These are phyloP conservation scores for Jackrogersella multiformis DNA, from an alignment of 495 filamentous ascomycete genomes.

Conservation along the genomic window DNA sequence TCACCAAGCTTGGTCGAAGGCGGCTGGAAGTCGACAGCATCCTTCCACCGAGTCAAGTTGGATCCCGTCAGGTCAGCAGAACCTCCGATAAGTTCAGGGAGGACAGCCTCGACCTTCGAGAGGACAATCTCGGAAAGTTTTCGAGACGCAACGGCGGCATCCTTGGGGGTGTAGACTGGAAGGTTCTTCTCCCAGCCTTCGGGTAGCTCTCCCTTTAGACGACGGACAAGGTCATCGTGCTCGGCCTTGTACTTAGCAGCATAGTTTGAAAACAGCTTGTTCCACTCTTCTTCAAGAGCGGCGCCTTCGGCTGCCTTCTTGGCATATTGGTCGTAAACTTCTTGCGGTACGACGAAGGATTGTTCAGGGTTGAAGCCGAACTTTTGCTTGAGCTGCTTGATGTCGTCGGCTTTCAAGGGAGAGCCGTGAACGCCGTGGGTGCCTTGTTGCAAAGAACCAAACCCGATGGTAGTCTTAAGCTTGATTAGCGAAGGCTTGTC, in stretches of 20 bases:
- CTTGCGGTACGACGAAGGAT: constrained; percentile 91
- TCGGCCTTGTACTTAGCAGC: constrained; percentile 75
- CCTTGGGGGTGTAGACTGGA: constrained; percentile 88
- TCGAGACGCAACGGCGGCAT: constrained; percentile 85
- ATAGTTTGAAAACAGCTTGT: constrained; percentile 90
- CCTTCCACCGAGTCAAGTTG: constrained; percentile 98
- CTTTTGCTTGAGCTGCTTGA: constrained; percentile 85
- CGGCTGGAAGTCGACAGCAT: constrained; percentile 96
- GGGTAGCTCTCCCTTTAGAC: constrained; percentile 83
- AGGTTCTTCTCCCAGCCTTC: constrained; percentile 97
- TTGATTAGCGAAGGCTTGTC: constrained; percentile 98
- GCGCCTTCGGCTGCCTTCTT: constrained; percentile 85
- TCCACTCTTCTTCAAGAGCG: constrained; percentile 94
- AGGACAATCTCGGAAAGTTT: constrained; percentile 96
- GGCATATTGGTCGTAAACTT: constrained; percentile 92
- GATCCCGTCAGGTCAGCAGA: constrained; percentile 98
- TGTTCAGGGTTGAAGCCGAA: constrained; percentile 97
- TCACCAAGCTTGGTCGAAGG: constrained; percentile 83
- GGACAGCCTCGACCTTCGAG: constrained; percentile 79
- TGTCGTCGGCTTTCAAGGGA: constrained; percentile 92
- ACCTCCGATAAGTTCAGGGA: constrained; percentile 94
- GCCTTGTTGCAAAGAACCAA: constrained; percentile 91
- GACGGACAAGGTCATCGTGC: constrained; percentile 80
- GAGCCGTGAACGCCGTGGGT: constrained; percentile 96
- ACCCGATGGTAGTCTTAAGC: constrained; percentile 97